phyloP scores from a whole-genome alignment of 179 eudicot genomes.

The Gypsophila paniculata region DNA sequence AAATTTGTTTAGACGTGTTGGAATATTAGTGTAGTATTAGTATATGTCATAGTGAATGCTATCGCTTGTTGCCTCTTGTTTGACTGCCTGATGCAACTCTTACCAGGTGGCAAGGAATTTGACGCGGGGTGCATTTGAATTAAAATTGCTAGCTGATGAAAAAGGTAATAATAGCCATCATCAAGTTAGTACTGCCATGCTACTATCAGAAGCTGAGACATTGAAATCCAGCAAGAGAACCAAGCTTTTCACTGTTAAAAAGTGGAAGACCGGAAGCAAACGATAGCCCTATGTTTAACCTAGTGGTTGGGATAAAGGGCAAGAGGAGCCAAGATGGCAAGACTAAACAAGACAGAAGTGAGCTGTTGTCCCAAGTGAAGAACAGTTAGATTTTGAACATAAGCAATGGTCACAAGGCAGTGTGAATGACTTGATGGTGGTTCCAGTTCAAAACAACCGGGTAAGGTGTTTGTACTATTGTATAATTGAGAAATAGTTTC shows the following conservation, averaged over 20 bases:
- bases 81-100: slow-evolving; percentile 11
- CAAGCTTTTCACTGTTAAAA: slow-evolving; percentile 57
- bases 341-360: neutral
- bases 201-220: slow-evolving; percentile 34
- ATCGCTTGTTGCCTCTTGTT: slow-evolving; percentile 4
- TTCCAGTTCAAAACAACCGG: neutral
- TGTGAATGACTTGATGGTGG: neutral
- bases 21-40: neutral
- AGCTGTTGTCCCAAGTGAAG: neutral
- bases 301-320: neutral
- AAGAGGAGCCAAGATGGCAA: no score
- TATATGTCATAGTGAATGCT: neutral
- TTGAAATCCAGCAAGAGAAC: slow-evolving; percentile 39
- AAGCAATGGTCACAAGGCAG: neutral
- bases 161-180: slow-evolving; percentile 28
- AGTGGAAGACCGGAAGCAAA: slow-evolving; percentile 47
- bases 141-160: slow-evolving; percentile 51
- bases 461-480: neutral
- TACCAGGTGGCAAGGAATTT: slow-evolving; percentile 71
- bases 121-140: slow-evolving; percentile 69
- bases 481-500: neutral
- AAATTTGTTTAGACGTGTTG: neutral
- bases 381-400: neutral
- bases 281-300: neutral
- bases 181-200: slow-evolving; percentile 35